These are phyloP conservation scores for Thielaviopsis cerberus DNA, from an alignment of 2,329 filamentous ascomycete species.

Conservation along the genomic window DNA sequence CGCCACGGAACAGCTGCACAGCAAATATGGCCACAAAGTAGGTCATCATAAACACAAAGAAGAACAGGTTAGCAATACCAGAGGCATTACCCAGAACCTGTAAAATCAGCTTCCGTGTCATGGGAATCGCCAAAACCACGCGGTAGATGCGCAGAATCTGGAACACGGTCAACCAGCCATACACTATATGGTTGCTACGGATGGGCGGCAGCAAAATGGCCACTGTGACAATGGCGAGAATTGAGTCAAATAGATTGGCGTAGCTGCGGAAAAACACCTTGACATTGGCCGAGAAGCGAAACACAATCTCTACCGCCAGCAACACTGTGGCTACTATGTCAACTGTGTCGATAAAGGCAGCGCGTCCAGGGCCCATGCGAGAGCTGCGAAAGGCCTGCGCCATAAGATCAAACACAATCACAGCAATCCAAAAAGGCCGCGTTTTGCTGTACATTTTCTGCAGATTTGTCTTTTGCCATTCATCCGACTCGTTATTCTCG, in stretches of 20 bases:
- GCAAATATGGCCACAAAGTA: slow-evolving; percentile 89
- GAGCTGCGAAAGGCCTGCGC: slow-evolving; percentile 62
- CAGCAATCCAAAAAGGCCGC: slow-evolving; percentile 54
- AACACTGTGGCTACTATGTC: slow-evolving; percentile 62
- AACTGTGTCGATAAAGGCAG: slow-evolving; percentile 47
- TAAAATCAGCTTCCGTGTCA: slow-evolving; percentile 71
- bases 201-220: slow-evolving; percentile 76
- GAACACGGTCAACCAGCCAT: slow-evolving; percentile 80
- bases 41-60: slow-evolving; percentile 91
- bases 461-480: slow-evolving; percentile 28
- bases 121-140: slow-evolving; percentile 70
- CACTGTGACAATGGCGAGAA: slow-evolving; percentile 61
- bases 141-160: slow-evolving; percentile 86
- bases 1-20: slow-evolving; percentile 75
- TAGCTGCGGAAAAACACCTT: slow-evolving; percentile 55
- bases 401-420: slow-evolving; percentile 68
- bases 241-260: slow-evolving; percentile 64
- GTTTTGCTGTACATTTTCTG: slow-evolving; percentile 61
- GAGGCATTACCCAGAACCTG: slow-evolving; percentile 78
- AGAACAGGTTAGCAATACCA: slow-evolving; percentile 82
- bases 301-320: slow-evolving; percentile 61
- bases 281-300: slow-evolving; percentile 66
- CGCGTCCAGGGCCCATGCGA: slow-evolving; percentile 45
- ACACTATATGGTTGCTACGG: slow-evolving; percentile 48
- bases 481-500: slow-evolving; percentile 37